Evolutionary conservation across 345 rosid species (phyloP).

Genomic region (Sisymbrium irio): DNA sequence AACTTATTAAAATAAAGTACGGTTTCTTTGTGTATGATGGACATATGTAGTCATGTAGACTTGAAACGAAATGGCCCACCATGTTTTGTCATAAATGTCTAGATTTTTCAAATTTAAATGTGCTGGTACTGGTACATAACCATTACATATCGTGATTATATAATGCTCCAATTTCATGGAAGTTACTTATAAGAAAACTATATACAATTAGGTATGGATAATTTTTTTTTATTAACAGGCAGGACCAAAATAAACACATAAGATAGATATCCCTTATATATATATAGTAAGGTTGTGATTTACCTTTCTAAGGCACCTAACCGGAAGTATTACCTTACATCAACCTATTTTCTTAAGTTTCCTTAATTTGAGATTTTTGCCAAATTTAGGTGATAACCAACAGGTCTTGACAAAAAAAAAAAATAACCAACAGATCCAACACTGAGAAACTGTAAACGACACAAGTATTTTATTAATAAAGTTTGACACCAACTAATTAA

Average conservation of each 20-base stretch:
- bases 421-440: no score
- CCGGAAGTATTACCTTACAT: conserved; percentile 3
- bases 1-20: conserved; percentile 6
- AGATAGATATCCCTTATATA: background rate
- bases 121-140: conserved; percentile 10
- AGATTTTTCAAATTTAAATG: conserved; percentile 25
- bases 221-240: background rate
- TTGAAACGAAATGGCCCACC: conserved; percentile 26
- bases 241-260: background rate
- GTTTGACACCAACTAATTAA: conserved; percentile 11
- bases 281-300: conserved; percentile 24
- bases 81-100: conserved; percentile 33
- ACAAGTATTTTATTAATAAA: conserved; percentile 1
- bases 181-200: background rate
- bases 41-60: conserved; percentile 25
- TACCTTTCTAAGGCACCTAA: conserved; percentile 29
- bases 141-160: conserved; percentile 7
- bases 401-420: no score
- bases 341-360: background rate
- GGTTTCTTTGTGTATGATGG: conserved; percentile 18
- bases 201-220: background rate
- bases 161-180: background rate
- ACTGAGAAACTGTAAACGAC: background rate
- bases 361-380: background rate
- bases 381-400: conserved; percentile 17